phyloP scores from a whole-genome alignment of 2,329 filamentous ascomycete species.

The Cladobotryum protrusum region DNA sequence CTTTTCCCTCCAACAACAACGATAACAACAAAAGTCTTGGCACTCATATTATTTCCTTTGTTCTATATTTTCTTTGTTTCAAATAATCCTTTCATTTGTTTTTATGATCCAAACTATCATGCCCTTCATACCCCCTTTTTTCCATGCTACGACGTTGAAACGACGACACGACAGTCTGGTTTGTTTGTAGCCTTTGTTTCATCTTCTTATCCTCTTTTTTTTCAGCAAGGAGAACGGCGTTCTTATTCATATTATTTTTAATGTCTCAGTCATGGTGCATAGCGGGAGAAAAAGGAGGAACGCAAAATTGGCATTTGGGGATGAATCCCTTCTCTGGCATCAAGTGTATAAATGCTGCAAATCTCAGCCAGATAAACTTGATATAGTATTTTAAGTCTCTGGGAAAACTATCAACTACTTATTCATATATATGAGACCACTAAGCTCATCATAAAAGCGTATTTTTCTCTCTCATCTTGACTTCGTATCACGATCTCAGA shows the following conservation, averaged over 20 bases:
- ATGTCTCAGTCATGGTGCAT: neutral
- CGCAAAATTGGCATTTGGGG: neutral
- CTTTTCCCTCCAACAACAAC: neutral
- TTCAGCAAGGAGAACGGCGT: neutral
- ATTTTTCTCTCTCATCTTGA: neutral
- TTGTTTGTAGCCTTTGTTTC: neutral
- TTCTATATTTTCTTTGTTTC: too few species aligned
- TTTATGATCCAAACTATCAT: neutral
- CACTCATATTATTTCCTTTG: neutral
- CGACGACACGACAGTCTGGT: neutral
- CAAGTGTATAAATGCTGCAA: neutral
- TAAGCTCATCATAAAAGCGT: neutral
- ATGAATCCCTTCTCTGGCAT: neutral
- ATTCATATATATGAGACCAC: too few species aligned
- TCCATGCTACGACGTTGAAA: neutral
- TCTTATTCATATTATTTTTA: neutral
- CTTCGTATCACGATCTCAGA: neutral
- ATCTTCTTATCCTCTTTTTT: neutral
- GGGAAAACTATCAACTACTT: neutral
- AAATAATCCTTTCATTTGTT: too few species aligned
- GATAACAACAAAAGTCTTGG: conserved; percentile 4
- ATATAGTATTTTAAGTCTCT: neutral
- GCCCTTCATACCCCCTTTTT: neutral
- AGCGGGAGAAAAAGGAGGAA: neutral
- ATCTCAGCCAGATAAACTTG: neutral